These are phyloP conservation scores for Aschersonia sp. DNA, from an alignment of 2,329 filamentous ascomycete genomes.

Conservation along the genomic window DNA sequence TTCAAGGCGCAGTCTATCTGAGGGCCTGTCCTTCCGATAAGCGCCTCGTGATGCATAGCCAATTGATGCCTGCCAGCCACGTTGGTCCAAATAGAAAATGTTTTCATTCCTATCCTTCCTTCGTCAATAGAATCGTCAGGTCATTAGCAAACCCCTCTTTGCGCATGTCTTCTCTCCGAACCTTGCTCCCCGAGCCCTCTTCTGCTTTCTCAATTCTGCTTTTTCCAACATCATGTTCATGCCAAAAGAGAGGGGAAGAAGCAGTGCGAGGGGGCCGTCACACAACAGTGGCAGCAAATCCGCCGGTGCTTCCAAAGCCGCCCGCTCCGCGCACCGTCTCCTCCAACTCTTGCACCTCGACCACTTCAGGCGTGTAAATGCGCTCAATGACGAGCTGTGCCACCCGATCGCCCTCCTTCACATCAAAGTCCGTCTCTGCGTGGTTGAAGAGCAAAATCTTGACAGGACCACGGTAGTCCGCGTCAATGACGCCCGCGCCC, in stretches of 20 bases:
- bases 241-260: background rate
- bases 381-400: constrained; percentile 90
- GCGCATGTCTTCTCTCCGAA: too few relatives aligned
- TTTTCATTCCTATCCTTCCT: too few relatives aligned
- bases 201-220: background rate
- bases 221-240: background rate
- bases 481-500: constrained; percentile 92
- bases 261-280: background rate
- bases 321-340: constrained; percentile 83
- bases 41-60: background rate
- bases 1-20: constrained; percentile 24
- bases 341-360: constrained; percentile 78
- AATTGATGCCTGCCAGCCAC: background rate
- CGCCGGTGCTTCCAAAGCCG: constrained; percentile 80
- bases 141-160: too few relatives aligned
- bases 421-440: constrained; percentile 61
- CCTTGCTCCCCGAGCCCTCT: too few relatives aligned
- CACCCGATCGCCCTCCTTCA: constrained; percentile 78
- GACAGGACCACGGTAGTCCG: constrained; percentile 87
- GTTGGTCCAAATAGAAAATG: background rate
- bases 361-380: constrained; percentile 83
- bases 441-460: constrained; percentile 95
- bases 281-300: constrained; percentile 1
- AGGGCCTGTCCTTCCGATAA: constrained; percentile 33
- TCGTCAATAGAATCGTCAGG: too few relatives aligned